Conservation (phyloP, 805 yeast genomes). For the Ogataea zsoltii region DNA sequence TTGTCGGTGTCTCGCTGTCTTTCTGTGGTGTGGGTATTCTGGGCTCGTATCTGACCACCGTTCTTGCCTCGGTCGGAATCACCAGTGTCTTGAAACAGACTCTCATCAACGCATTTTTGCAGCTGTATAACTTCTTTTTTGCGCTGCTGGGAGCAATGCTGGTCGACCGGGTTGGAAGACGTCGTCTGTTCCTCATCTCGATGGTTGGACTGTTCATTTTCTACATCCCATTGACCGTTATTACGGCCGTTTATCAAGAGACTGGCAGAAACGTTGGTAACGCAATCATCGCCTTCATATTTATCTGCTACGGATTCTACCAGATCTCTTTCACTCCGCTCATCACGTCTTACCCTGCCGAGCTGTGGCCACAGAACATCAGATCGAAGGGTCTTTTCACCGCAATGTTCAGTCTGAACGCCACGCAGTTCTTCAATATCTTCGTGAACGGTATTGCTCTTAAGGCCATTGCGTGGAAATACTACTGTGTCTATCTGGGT, state of each 20-base stretch:
- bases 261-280: constrained; percentile 13
- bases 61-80: constrained; percentile 53
- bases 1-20: constrained; percentile 36
- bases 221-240: constrained; percentile 44
- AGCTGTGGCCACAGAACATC: constrained; percentile 55
- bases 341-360: constrained; percentile 42
- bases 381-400: constrained; percentile 63
- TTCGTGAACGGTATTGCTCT: constrained; percentile 37
- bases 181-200: constrained; percentile 38
- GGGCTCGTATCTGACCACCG: constrained; percentile 45
- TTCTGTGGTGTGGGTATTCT: constrained; percentile 49
- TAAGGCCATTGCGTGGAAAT: constrained; percentile 38
- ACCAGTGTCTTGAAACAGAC: constrained; percentile 45
- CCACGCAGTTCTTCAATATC: constrained; percentile 21
- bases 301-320: constrained; percentile 38
- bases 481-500: constrained; percentile 37
- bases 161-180: constrained; percentile 37
- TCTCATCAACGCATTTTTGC: constrained; percentile 50
- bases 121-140: constrained; percentile 44
- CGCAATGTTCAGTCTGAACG: constrained; percentile 15
- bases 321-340: constrained; percentile 46
- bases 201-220: constrained; percentile 37
- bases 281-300: constrained; percentile 21
- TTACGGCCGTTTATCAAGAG: constrained; percentile 39
- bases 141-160: constrained; percentile 32